Evolutionary conservation across 768 basidiomycete species (phyloP), one percentile per base, ranked within the genome.

Genomic region (Mycena floridula): DNA sequence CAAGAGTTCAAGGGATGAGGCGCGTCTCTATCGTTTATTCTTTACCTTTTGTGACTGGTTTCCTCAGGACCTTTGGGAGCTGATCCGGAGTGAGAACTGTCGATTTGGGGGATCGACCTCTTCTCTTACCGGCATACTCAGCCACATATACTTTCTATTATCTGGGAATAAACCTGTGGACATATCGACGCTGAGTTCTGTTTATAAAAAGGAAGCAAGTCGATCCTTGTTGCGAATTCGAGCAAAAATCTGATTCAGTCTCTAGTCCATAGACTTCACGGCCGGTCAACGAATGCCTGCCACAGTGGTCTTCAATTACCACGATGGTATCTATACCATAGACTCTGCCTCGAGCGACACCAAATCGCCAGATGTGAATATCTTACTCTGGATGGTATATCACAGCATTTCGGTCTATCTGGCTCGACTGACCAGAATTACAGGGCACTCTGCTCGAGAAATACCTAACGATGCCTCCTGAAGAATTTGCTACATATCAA

Each of bases 381-480:
- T 89, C n/a, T 59, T 91, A 47, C 75, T 78, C 0, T 87, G 82
- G 79, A 70, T 90, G 76, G 85, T 85, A 40, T 23, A 22, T 36
- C 6, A 1, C 18, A 25, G 16, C 25, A 13, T 20, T 13, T 24
- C 23, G 76, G 61, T 6, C 12, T 42, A 6, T 16, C 20, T 47
- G 26, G 27, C 23, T 21, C 36, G 5, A 1, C 20, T 36, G 38
- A 39, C 5, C n/a, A 39, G 16, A 39, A 25, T 30, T 47, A 8
- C 52, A 95, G 90, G 95, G 95, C 3, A 85, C 82, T 2, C 72
- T 97, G 45, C 64, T 97, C 20, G 95, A 99, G 61, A 93, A 88
- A 55, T 84, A 88, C 55, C 59, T 99, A 43, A 97, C 93, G 0
- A 66, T 76, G 42, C 56, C 81, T 0, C 66, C 75, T 5, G 65